Evolutionary conservation across 306 rosid species (phyloP), one percentile per base, ranked within the genome.

Genomic region (Cyamopsis tetragonoloba): DNA sequence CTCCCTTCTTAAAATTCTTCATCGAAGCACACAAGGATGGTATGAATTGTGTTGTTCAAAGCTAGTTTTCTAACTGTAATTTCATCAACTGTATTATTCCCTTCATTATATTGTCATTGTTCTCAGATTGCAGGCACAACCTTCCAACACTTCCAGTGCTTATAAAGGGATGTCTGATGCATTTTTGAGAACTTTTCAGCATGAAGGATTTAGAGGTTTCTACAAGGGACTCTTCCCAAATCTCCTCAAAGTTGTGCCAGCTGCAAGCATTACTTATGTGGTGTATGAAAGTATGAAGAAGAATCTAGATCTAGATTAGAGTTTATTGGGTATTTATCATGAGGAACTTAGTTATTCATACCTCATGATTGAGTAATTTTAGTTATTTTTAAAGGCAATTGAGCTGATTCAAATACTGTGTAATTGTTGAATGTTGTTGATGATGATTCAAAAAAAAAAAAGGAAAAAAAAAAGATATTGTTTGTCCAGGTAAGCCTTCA

Each of bases 171-270:
- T 82, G 86, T 70, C 56, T 66, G 83, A 82, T 60, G 86, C 73
- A 37, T 82, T 82, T 70, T 34, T 30, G 61, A 82, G 10, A 74
- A 82, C 80, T 28, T 56, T 82, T 31, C 27, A 70, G 70, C 63
- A 41, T 6, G 86, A 82, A 65, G 83, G 86, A 15, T 43, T 74
- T 12, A 22, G 47, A 64, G 86, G 83, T 44, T 78, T 82, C 76
- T 82, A 82, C 31, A 82, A 78, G 43, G 86, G 86, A 53, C 76
- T 82, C 19, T 3, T 82, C 51, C 83, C 86, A 23, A 82, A 78
- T 74, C 81, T 82, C 46, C 86, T 82, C 49, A 82, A 82, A 78
- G 86, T 82, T 60, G 86, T 78, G 42, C 86, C 86, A 8, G 81
- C 86, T 70, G 86, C 83, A 6, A 78, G 86, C 73, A 82, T 82